A percentile compares a stretch with the other conserved stretches of the same genome.
These are phyloP conservation scores for Yamadazyma sp. DNA, from an alignment of 1,139 yeast species.

Conservation along the genomic window DNA sequence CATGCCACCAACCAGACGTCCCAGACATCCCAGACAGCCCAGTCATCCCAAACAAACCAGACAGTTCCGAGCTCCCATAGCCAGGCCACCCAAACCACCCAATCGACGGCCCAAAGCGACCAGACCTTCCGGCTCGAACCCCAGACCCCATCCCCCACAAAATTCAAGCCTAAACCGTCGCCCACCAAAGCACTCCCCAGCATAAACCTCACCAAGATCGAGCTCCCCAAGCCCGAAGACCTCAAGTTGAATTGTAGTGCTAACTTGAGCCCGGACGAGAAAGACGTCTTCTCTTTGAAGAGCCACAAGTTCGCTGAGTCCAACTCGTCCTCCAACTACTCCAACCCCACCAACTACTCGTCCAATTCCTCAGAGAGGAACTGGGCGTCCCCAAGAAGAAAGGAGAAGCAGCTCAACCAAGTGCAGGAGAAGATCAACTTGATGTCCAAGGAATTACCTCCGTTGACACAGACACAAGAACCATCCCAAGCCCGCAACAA, in stretches of 20 bases:
- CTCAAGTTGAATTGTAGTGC: conserved; percentile 21
- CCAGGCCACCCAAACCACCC: neutral
- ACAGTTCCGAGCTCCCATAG: neutral
- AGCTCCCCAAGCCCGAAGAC: conserved; percentile 18
- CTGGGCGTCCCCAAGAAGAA: conserved; percentile 57
- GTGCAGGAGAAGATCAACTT: conserved; percentile 44
- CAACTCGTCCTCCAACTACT: conserved; percentile 43
- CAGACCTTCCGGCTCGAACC: neutral
- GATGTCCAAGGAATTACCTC: conserved; percentile 33
- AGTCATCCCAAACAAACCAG: neutral
- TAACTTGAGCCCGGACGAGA: conserved; percentile 27
- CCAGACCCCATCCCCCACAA: conserved; percentile 4
- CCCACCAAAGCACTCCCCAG: conserved; percentile 1
- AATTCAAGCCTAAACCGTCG: neutral
- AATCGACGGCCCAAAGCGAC: conserved; percentile 1
- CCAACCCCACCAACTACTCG: conserved; percentile 49
- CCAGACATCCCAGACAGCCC: conserved; percentile 1
- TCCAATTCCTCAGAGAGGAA: conserved; percentile 34
- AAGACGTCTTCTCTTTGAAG: conserved; percentile 33
- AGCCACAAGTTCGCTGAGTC: conserved; percentile 22
- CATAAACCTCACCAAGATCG: conserved; percentile 5
- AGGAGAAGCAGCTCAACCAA: conserved; percentile 34
- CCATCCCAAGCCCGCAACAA: conserved; percentile 10
- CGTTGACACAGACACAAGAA: conserved; percentile 12
- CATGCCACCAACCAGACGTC: conserved; percentile 14